Evolutionary conservation across 306 rosid species (phyloP), one percentile per base, ranked within the genome.

Genomic region (Biancaea sappan): DNA sequence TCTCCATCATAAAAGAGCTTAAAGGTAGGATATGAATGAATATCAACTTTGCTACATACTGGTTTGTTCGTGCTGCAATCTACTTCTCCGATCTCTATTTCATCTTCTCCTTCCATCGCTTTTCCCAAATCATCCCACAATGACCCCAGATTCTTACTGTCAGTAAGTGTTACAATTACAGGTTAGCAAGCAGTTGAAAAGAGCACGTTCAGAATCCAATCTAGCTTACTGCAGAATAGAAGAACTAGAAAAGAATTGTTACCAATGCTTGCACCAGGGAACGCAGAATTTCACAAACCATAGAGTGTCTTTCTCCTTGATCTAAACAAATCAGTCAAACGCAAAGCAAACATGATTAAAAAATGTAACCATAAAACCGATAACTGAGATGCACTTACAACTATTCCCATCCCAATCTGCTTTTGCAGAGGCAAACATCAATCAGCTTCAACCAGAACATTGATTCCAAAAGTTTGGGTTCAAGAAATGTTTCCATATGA

Each of bases 191-290:
- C 37, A 48, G 9, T 9, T 14, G 14, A 56, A 40, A 68, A 37
- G 13, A 66, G 35, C 48, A 65, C 3, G 40, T 62, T 61, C 69
- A 32, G 16, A 28, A 62, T 52, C 40, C 60, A 54, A 41, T 37
- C 44, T 31, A 72, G 52, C 40, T 8, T 37, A 85, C n/a, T 21
- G 41, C 37, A 69, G 40, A 51, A 58, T 47, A 2, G 28, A 31
- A 21, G 12, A n/a, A n/a, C n/a, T n/a, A n/a, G n/a, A 41, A 71
- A 81, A 44, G 69, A 59, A 4, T 16, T 50, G 16, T 84, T 40
- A 94, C 98, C 98, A 94, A 74, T 91, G 96, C 66, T 91, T 94
- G 90, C 98, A 94, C 98, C 98, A 94, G 6, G 98, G 98, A 72
- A 94, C 98, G 47, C 97, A 94, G 76, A 94, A 94, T 84, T 94